Conservation (phyloP, 2,329 filamentous ascomycete genomes). For the Neopestalotiopsis clavispora region DNA sequence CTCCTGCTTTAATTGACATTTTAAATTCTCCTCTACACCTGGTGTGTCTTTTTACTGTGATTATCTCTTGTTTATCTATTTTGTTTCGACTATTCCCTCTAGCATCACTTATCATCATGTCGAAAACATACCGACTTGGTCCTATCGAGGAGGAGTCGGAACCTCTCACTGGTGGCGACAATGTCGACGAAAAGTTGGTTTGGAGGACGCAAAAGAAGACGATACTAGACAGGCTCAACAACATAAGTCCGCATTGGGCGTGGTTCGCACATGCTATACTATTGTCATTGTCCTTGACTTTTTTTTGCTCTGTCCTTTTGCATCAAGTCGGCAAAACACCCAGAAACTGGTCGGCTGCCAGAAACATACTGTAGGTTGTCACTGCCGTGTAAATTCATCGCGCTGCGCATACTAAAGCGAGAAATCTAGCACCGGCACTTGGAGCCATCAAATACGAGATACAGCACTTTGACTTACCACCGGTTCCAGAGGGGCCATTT, state of each 20-base stretch:
- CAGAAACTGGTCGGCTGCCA: slow-evolving; percentile 17
- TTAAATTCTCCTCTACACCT: slow-evolving; percentile 28
- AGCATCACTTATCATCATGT: slow-evolving; percentile 31
- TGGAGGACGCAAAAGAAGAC: slow-evolving; percentile 24
- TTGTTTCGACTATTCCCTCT: slow-evolving; percentile 4
- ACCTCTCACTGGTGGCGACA: slow-evolving; percentile 33
- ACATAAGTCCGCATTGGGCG: slow-evolving; percentile 38
- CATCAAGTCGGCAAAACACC: slow-evolving; percentile 35
- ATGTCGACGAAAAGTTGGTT: slow-evolving; percentile 29
- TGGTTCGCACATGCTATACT: slow-evolving; percentile 47
- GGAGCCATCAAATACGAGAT: slow-evolving; percentile 53
- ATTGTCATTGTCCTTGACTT: slow-evolving; percentile 42
- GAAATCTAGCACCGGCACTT: slow-evolving; percentile 48
- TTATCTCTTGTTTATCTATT: slow-evolving; percentile 2
- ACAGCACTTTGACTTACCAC: slow-evolving; percentile 53
- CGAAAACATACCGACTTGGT: slow-evolving; percentile 40
- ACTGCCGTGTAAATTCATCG: background rate
- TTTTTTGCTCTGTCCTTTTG: slow-evolving; percentile 49
- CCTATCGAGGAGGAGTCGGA: slow-evolving; percentile 43
- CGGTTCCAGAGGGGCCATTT: slow-evolving; percentile 53
- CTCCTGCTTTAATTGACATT: slow-evolving; percentile 13
- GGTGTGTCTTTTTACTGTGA: slow-evolving; percentile 30
- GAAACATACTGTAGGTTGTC: slow-evolving; percentile 42
- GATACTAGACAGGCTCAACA: slow-evolving; percentile 24
- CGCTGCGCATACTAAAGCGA: slow-evolving; percentile 17